Conservation (phyloP, 2,329 filamentous ascomycete species). For the Falciphora oryzae region DNA sequence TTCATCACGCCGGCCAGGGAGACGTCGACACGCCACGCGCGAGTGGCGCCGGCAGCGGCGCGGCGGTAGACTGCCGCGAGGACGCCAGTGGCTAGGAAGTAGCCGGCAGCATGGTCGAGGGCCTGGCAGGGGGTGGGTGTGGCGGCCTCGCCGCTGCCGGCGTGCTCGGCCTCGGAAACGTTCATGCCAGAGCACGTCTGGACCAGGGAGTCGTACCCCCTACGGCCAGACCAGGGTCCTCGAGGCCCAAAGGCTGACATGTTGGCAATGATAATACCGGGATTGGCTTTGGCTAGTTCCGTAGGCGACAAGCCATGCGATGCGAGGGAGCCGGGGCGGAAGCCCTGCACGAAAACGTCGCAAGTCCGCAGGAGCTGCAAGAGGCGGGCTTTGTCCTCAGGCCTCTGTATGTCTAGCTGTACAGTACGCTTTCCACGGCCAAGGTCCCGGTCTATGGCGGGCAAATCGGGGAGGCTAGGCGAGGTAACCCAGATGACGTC, state of each 20-base stretch:
- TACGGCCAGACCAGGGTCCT: slow-evolving; percentile 34
- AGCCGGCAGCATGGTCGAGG: slow-evolving; percentile 50
- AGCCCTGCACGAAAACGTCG: slow-evolving; percentile 50
- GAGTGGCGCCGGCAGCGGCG: slow-evolving; percentile 32
- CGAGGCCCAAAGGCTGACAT: slow-evolving; percentile 45
- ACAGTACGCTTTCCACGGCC: slow-evolving; percentile 42
- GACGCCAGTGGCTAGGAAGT: slow-evolving; percentile 48
- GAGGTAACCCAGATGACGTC: slow-evolving; percentile 39
- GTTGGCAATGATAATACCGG: slow-evolving; percentile 42
- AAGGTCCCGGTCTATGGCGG: slow-evolving; percentile 33
- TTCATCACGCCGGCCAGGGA: slow-evolving; percentile 50
- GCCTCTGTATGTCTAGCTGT: slow-evolving; percentile 38
- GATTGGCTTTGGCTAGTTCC: slow-evolving; percentile 34
- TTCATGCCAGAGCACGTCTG: slow-evolving; percentile 48
- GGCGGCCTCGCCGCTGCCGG: slow-evolving; percentile 48
- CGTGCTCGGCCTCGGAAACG: slow-evolving; percentile 41
- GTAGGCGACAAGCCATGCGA: slow-evolving; percentile 34
- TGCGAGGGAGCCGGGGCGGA: slow-evolving; percentile 37
- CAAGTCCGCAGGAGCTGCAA: slow-evolving; percentile 33
- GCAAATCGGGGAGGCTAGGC: slow-evolving; percentile 35
- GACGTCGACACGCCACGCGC: slow-evolving; percentile 45
- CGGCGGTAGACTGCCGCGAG: slow-evolving; percentile 44
- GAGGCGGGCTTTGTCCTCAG: slow-evolving; percentile 21
- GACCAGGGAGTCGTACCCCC: slow-evolving; percentile 40
- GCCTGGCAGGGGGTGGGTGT: slow-evolving; percentile 47